Percentiles rank a stretch among this genome's conserved stretches.
phyloP scores from a whole-genome alignment of 176 grass and related monocot species.

The Phragmites australis region DNA sequence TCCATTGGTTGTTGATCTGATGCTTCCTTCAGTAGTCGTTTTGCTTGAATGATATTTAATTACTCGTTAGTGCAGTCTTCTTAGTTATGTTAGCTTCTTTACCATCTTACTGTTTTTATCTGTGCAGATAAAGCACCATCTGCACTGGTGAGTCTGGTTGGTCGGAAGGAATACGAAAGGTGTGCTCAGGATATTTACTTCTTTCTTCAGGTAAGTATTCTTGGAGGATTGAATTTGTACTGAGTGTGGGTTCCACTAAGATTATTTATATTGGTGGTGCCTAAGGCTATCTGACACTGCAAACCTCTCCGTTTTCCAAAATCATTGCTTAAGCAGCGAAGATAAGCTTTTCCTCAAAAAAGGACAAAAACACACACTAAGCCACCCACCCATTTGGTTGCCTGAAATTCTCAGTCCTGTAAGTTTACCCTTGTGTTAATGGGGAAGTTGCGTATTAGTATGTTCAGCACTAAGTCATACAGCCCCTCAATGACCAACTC shows the following conservation, averaged over 20 bases:
- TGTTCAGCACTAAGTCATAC: too few relatives aligned
- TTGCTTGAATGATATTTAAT: slow-evolving; percentile 3
- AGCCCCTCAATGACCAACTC: neutral
- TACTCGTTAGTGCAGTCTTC: neutral
- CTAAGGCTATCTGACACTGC: neutral
- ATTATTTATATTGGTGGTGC: neutral
- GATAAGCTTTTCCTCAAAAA: too few relatives aligned
- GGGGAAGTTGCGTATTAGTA: too few relatives aligned
- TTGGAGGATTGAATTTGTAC: slow-evolving; percentile 1
- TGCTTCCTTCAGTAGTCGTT: neutral
- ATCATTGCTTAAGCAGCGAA: neutral
- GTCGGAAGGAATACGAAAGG: slow-evolving; percentile 90
- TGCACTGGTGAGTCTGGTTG: slow-evolving; percentile 84
- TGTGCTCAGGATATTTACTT: slow-evolving; percentile 94
- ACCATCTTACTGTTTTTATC: neutral
- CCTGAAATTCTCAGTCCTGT: neutral
- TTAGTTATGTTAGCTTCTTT: neutral
- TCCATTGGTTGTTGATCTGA: neutral
- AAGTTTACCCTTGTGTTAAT: neutral
- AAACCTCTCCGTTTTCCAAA: neutral
- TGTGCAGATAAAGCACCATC: slow-evolving; percentile 79
- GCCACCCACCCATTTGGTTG: neutral
- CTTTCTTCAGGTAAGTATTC: slow-evolving; percentile 87
- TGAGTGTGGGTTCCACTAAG: slow-evolving; percentile 6
- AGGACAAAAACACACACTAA: too few relatives aligned